Evolutionary conservation across 306 rosid genomes (phyloP).

Genomic region (Sphenostylis stenocarpa): DNA sequence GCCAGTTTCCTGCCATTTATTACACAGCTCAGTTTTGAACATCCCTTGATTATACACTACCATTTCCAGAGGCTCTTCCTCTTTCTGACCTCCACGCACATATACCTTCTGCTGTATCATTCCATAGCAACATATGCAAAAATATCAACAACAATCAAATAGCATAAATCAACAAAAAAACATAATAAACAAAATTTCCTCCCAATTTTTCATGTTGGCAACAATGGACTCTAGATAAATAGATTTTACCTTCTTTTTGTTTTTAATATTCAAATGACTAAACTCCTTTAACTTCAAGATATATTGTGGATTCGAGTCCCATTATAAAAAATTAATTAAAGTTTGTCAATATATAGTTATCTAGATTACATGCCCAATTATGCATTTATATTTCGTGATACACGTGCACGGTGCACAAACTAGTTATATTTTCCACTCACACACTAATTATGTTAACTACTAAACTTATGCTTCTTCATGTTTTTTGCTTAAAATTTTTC

Average conservation of each 20-base stretch:
- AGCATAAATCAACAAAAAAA: background rate
- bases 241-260: too few relatives aligned
- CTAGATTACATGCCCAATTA: background rate
- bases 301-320: too few relatives aligned
- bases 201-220: background rate
- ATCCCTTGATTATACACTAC: slow-evolving; percentile 86
- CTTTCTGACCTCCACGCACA: slow-evolving; percentile 57
- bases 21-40: slow-evolving; percentile 92
- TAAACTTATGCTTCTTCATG: background rate
- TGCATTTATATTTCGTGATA: background rate
- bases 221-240: slow-evolving; percentile 1
- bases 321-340: too few relatives aligned
- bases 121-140: slow-evolving; percentile 15
- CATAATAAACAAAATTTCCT: background rate
- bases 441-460: background rate
- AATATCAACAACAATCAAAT: slow-evolving; percentile 19
- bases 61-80: slow-evolving; percentile 60
- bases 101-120: slow-evolving; percentile 53
- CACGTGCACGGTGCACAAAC: background rate
- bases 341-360: background rate
- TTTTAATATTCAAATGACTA: too few relatives aligned
- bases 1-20: slow-evolving; percentile 92
- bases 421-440: background rate
- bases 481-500: background rate
- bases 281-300: too few relatives aligned